Evolutionary conservation across 306 rosid species (phyloP).

Genomic region (Prunus fruticosa): DNA sequence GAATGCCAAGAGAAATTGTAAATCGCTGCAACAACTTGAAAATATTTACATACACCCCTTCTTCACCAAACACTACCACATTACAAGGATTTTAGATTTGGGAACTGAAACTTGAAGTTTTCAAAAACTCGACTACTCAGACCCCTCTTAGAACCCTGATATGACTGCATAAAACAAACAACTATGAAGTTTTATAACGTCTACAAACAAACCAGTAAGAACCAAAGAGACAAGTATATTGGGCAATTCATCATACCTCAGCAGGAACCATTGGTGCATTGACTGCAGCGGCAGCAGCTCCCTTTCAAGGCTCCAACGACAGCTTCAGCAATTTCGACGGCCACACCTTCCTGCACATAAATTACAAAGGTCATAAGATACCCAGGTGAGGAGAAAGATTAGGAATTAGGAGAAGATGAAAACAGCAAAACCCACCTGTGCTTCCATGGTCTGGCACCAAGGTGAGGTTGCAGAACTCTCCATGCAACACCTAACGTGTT

Average conservation of each 20-base stretch:
- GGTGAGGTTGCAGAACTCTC: constrained; percentile 93
- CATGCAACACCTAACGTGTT: constrained; percentile 73
- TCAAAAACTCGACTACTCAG: neutral
- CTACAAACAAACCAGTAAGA: neutral
- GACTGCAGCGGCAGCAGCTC: constrained; percentile 98
- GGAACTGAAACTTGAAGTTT: neutral
- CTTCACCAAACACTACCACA: neutral
- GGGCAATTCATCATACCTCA: constrained; percentile 50
- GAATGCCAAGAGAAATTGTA: neutral
- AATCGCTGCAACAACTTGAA: neutral
- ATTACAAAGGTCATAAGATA: constrained; percentile 17
- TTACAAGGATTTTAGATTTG: neutral
- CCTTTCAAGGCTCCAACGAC: constrained; percentile 92
- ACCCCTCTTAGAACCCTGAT: neutral
- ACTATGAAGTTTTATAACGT: too few relatives aligned
- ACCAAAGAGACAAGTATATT: neutral
- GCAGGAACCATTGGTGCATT: constrained; percentile 99
- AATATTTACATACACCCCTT: neutral
- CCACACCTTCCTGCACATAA: constrained; percentile 88
- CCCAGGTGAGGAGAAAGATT: neutral
- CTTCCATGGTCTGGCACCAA: constrained; percentile 98
- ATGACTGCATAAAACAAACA: neutral
- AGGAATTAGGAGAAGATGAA: neutral
- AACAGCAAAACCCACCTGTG: constrained; percentile 57
- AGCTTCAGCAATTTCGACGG: constrained; percentile 98